Evolutionary conservation across 768 basidiomycete species (phyloP).

Genomic region (Infundibulicybe gibba): DNA sequence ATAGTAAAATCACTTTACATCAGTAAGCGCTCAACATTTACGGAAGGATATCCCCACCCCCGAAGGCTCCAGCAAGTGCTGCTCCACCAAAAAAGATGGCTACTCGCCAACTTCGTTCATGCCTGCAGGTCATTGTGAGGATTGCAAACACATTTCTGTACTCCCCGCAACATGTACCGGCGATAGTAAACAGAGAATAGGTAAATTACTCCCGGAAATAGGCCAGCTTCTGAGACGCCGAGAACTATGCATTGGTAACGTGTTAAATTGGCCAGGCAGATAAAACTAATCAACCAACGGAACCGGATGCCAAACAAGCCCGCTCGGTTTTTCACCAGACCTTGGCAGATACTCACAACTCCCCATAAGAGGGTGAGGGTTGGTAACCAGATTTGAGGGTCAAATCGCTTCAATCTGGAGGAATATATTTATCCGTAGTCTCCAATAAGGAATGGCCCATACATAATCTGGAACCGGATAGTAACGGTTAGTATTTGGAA

Average conservation of each 20-base stretch:
- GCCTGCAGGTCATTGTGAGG: constrained; percentile 23
- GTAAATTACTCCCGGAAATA: constrained; percentile 57
- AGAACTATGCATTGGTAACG: constrained; percentile 38
- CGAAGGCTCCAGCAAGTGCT: constrained; percentile 62
- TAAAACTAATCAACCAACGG: constrained; percentile 25
- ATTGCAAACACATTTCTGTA: neutral
- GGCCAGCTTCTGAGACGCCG: constrained; percentile 55
- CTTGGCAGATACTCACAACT: constrained; percentile 49
- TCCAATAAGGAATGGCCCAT: constrained; percentile 3
- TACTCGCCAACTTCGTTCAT: constrained; percentile 57
- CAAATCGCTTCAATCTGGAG: constrained; percentile 50
- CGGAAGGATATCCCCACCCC: constrained; percentile 30
- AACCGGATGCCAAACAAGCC: constrained; percentile 55
- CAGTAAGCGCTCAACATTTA: neutral
- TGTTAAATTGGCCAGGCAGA: neutral
- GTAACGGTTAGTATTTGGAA: constrained; percentile 1
- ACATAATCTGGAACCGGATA: constrained; percentile 34
- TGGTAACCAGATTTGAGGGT: constrained; percentile 61
- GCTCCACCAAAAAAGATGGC: constrained; percentile 62
- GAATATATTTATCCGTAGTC: neutral
- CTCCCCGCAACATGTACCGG: constrained; percentile 20
- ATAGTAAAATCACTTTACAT: neutral
- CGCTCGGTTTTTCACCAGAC: constrained; percentile 48
- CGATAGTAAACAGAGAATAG: constrained; percentile 59
- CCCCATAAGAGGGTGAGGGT: constrained; percentile 59